Base-by-base conservation (phyloP, 208 protist genomes). In the Acanthamoeba lenticulata region DNA sequence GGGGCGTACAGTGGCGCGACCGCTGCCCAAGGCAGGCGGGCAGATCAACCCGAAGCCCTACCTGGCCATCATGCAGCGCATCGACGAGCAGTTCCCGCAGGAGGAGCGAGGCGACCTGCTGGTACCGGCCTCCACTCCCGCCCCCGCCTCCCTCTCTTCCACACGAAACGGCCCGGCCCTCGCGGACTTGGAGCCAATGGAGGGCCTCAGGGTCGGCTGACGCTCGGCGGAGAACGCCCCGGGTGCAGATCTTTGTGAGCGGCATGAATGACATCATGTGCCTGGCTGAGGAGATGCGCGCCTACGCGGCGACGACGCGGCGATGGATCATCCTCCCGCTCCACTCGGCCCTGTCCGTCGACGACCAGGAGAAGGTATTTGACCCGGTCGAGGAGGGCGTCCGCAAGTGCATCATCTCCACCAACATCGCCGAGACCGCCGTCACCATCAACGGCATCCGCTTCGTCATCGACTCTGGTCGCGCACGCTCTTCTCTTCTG, bases 341-440 rank as follows among this genome's bases (percentile, higher is more conserved):
- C 34, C 94, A 95, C 72, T 93, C 65, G n/a, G 94, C 95, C 13
- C 88, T 96, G 2, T 95, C 94, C n/a, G 74, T 96, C 24, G 95
- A 96, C 17, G 94, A 96, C 27, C 95, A 96, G 62, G 94, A 96
- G 32, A 95, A 95, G 60, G 98, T 99, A 5, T 99, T 99, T 95
- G 94, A 97, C 36, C 93, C 94, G 9, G 97, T 98, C 6, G 98
- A 98, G 32, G 83, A 93, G 34, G 98, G 98, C 27, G 97, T 98
- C 90, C 96, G 98, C 55, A 99, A 99, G 96, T 96, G 99, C 44
- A 98, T 99, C 34, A 96, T 99, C 7, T 97, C 98, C 49, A 99
- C 99, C 9, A 99, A 99, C 96, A 99, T 99, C 93, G 99, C 99
- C 94, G 99, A 99, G 94, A 99, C 99, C 0, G 99, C 98, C 60